phyloP scores from a whole-genome alignment of 2,329 filamentous ascomycete genomes.

The Talaromyces verruculosus region DNA sequence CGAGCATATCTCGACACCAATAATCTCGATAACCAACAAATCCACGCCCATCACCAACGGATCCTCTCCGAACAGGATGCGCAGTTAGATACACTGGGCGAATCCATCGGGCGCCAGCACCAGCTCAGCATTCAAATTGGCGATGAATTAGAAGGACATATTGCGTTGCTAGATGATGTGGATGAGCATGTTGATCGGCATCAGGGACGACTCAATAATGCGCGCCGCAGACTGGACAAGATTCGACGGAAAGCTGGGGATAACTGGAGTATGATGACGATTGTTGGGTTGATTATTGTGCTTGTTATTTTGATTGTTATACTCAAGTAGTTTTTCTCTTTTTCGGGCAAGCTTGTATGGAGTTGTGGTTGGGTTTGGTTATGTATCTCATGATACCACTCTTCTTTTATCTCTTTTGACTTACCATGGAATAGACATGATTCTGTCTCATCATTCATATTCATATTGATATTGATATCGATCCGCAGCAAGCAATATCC shows the following conservation, averaged over 20 bases:
- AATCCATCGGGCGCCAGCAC: conserved; percentile 81
- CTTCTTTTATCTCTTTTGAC: conserved; percentile 5
- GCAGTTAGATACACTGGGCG: conserved; percentile 84
- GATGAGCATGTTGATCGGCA: conserved; percentile 82
- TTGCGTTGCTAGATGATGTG: conserved; percentile 83
- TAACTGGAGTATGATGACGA: conserved; percentile 81
- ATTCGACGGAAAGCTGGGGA: conserved; percentile 75
- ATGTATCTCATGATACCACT: conserved; percentile 18
- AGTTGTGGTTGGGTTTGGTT: conserved; percentile 14
- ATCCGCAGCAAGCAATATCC: background rate
- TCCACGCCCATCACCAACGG: conserved; percentile 78
- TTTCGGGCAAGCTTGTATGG: conserved; percentile 9
- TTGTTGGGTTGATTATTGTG: conserved; percentile 78
- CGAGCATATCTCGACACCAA: conserved; percentile 46
- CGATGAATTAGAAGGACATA: conserved; percentile 89
- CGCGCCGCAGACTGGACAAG: conserved; percentile 67
- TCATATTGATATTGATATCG: background rate
- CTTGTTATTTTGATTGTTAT: conserved; percentile 80
- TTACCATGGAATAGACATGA: background rate
- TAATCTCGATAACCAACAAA: conserved; percentile 73
- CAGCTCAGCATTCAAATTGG: conserved; percentile 95
- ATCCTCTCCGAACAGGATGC: conserved; percentile 88
- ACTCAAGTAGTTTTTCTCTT: conserved; percentile 58
- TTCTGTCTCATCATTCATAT: background rate
- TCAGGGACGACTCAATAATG: conserved; percentile 39